A percentile compares a stretch with the other conserved stretches of the same genome.
Evolutionary conservation across 805 yeast species (phyloP).

Genomic region (Lachancea fermentati): DNA sequence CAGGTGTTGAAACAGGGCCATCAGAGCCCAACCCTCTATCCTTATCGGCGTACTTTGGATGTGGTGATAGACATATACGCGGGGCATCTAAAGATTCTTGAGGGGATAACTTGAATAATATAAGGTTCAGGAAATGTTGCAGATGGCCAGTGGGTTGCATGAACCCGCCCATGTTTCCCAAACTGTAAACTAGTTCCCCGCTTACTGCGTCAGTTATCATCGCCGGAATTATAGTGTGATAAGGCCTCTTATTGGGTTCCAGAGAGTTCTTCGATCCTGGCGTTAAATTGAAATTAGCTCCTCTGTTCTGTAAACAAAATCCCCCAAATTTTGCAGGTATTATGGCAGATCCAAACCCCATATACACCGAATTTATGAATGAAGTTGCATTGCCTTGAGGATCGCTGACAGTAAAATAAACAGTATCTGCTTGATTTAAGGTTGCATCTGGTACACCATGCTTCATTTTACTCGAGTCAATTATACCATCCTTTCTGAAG

Average conservation of each 20-base stretch:
- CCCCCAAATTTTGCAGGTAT: constrained; percentile 49
- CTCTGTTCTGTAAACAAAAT: constrained; percentile 69
- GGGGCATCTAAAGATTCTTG: constrained; percentile 76
- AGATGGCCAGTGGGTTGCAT: constrained; percentile 85
- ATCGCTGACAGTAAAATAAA: constrained; percentile 61
- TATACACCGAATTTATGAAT: constrained; percentile 70
- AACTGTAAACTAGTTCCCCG: constrained; percentile 55
- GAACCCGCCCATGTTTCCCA: constrained; percentile 83
- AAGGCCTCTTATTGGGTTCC: constrained; percentile 67
- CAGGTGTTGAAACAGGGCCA: constrained; percentile 57
- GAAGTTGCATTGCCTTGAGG: constrained; percentile 73
- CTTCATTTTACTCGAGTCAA: constrained; percentile 38
- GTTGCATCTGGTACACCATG: constrained; percentile 54
- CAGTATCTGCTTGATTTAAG: constrained; percentile 60
- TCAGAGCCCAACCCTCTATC: constrained; percentile 56
- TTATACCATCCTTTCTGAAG: constrained; percentile 37
- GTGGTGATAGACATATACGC: constrained; percentile 58
- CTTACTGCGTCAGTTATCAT: constrained; percentile 48
- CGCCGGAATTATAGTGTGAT: constrained; percentile 81
- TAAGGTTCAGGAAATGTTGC: constrained; percentile 65
- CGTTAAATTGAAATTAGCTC: constrained; percentile 63
- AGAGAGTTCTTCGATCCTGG: constrained; percentile 53
- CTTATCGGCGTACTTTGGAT: constrained; percentile 35
- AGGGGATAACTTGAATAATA: constrained; percentile 57
- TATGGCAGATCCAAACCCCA: constrained; percentile 64